Conservation (phyloP, 805 yeast species). For the Candida fluviatilis region DNA sequence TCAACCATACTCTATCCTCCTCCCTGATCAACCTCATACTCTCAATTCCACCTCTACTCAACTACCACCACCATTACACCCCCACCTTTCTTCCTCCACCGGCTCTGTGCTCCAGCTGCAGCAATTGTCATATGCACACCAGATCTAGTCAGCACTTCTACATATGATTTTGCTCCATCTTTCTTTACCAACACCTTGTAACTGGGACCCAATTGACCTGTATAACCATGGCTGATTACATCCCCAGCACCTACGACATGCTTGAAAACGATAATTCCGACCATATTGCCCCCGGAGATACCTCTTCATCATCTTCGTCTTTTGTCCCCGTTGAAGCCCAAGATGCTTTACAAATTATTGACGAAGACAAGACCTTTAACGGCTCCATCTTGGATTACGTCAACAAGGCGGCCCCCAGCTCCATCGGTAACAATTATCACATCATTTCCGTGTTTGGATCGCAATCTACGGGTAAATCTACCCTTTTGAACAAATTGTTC, state of each 20-base stretch:
- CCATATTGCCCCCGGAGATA: not conserved
- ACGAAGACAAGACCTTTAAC: slow-evolving; percentile 56
- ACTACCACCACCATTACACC: too few relatives aligned
- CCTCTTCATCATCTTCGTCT: slow-evolving; percentile 30
- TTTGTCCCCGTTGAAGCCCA: slow-evolving; percentile 36
- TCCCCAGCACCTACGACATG: not conserved
- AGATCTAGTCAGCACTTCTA: not conserved
- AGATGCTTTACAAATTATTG: slow-evolving; percentile 57
- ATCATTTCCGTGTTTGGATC: slow-evolving; percentile 95
- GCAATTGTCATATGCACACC: not conserved
- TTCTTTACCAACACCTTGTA: not conserved
- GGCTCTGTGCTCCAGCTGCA: too few relatives aligned
- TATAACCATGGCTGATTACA: not conserved
- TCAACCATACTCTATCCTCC: too few relatives aligned
- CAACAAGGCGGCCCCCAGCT: slow-evolving; percentile 26
- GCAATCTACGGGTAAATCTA: slow-evolving; percentile 94
- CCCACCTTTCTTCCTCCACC: too few relatives aligned
- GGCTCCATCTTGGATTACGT: slow-evolving; percentile 30
- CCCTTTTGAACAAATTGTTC: slow-evolving; percentile 80
- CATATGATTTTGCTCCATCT: slow-evolving; percentile 1
- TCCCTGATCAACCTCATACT: too few relatives aligned
- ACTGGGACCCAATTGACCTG: not conserved
- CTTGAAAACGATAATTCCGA: not conserved
- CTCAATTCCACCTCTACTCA: too few relatives aligned
- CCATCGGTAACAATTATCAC: slow-evolving; percentile 72